Conservation (phyloP, 768 basidiomycete species). For the Rhizopogon vulgaris region DNA sequence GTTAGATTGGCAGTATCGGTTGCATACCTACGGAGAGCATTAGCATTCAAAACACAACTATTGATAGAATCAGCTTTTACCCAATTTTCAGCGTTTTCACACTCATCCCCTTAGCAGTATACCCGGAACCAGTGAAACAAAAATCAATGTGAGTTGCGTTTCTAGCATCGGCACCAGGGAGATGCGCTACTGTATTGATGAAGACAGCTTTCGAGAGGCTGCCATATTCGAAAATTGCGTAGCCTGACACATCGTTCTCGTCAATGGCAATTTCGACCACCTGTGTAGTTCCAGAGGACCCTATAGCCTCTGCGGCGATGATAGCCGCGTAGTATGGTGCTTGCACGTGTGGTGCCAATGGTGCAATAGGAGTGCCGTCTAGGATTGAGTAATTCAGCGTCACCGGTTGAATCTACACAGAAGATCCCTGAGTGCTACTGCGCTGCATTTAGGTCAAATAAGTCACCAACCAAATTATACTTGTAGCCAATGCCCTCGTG, state of each 20-base stretch:
- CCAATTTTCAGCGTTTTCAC: conserved; percentile 45
- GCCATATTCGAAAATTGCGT: conserved; percentile 51
- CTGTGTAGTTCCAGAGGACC: conserved; percentile 33
- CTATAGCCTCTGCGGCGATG: conserved; percentile 53
- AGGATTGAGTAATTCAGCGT: conserved; percentile 51
- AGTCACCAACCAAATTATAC: conserved; percentile 48
- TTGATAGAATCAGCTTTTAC: conserved; percentile 19
- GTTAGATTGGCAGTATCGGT: conserved; percentile 45
- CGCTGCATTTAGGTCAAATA: neutral
- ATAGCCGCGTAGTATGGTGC: conserved; percentile 63
- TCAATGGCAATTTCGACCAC: conserved; percentile 45
- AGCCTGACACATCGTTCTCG: conserved; percentile 46
- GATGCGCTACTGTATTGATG: conserved; percentile 53
- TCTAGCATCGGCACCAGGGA: conserved; percentile 30
- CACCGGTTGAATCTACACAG: conserved; percentile 53
- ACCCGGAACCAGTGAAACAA: conserved; percentile 24
- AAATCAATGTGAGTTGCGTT: conserved; percentile 38
- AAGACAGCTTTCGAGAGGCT: conserved; percentile 44
- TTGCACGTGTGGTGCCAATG: conserved; percentile 55
- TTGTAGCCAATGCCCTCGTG: conserved; percentile 69
- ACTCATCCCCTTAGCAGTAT: conserved; percentile 25
- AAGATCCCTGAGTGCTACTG: neutral
- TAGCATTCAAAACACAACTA: neutral
- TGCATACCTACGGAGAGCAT: conserved; percentile 32
- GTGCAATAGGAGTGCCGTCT: conserved; percentile 47